phyloP scores from a whole-genome alignment of 2,329 filamentous ascomycete genomes.

The Didymella pomorum region DNA sequence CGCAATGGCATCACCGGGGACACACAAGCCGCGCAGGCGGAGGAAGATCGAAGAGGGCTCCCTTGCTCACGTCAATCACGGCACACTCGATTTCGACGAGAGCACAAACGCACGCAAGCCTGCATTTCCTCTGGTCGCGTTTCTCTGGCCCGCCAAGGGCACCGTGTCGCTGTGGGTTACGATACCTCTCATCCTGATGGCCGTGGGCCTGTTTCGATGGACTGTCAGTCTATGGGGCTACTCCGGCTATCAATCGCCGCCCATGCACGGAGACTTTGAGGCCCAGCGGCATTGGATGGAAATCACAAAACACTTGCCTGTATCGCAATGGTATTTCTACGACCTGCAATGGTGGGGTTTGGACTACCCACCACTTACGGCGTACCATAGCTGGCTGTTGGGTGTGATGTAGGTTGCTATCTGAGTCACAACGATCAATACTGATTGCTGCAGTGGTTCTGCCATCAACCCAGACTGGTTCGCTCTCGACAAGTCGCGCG shows the following conservation, averaged over 20 bases:
- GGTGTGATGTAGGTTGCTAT: constrained; percentile 71
- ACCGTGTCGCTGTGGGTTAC: constrained; percentile 91
- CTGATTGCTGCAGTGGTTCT: constrained; percentile 63
- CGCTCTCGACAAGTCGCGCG: constrained; percentile 80
- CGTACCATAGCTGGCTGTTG: constrained; percentile 97
- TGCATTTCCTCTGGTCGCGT: constrained; percentile 89
- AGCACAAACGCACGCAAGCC: constrained; percentile 63
- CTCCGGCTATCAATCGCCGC: constrained; percentile 83
- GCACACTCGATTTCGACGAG: constrained; percentile 55
- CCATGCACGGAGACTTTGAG: constrained; percentile 97
- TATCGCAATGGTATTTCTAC: constrained; percentile 98
- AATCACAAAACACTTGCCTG: constrained; percentile 84
- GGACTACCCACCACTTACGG: constrained; percentile 96
- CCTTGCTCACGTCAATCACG: constrained; percentile 52
- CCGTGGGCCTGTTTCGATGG: constrained; percentile 91
- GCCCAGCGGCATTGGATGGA: constrained; percentile 99
- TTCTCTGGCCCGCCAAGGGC: constrained; percentile 89
- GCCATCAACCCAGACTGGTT: constrained; percentile 88
- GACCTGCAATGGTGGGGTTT: constrained; percentile 97
- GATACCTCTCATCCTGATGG: constrained; percentile 86
- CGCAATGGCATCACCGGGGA: constrained; percentile 45
- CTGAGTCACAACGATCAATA: constrained; percentile 3
- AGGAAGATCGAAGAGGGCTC: constrained; percentile 53
- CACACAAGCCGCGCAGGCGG: constrained; percentile 55
- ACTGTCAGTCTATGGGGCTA: constrained; percentile 92